phyloP scores from a whole-genome alignment of 2,329 filamentous ascomycete genomes.

The Colletotrichum sp. region DNA sequence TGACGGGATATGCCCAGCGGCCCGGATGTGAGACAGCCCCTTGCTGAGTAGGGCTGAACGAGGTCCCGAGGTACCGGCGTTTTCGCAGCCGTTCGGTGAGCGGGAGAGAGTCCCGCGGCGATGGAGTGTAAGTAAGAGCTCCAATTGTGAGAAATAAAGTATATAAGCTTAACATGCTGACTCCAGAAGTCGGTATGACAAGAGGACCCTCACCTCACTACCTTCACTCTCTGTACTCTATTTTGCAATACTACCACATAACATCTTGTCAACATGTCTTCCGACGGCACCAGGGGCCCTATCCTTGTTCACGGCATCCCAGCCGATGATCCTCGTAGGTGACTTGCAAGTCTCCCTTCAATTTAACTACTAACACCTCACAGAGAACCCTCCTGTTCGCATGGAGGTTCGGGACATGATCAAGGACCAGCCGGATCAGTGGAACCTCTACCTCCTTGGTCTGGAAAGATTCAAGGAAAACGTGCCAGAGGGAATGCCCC shows the following conservation, averaged over 20 bases:
- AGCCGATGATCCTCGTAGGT: constrained; percentile 1
- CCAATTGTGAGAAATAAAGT: not conserved
- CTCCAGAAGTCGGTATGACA: not conserved
- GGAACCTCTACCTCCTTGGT: constrained; percentile 15
- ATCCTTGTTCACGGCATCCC: not conserved
- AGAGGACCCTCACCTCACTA: not conserved
- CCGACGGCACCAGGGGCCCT: constrained; percentile 6
- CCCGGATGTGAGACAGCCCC: not conserved
- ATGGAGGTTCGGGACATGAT: constrained; percentile 18
- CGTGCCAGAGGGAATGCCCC: not conserved
- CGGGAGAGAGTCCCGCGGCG: not conserved
- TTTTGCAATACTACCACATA: not conserved
- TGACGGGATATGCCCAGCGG: not conserved
- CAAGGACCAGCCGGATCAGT: constrained; percentile 11
- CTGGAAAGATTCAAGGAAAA: constrained; percentile 14
- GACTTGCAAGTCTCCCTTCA: no score
- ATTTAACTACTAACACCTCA: not conserved
- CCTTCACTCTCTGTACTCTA: not conserved
- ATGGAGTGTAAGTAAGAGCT: not conserved
- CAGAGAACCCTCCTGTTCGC: constrained; percentile 4
- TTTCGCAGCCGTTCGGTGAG: not conserved
- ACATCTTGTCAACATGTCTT: not conserved
- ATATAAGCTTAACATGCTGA: not conserved
- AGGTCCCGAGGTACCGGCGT: not conserved
- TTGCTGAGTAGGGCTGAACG: not conserved